Base-by-base conservation (phyloP, 2,329 filamentous ascomycete species). In the Hypoxylon sp. region DNA sequence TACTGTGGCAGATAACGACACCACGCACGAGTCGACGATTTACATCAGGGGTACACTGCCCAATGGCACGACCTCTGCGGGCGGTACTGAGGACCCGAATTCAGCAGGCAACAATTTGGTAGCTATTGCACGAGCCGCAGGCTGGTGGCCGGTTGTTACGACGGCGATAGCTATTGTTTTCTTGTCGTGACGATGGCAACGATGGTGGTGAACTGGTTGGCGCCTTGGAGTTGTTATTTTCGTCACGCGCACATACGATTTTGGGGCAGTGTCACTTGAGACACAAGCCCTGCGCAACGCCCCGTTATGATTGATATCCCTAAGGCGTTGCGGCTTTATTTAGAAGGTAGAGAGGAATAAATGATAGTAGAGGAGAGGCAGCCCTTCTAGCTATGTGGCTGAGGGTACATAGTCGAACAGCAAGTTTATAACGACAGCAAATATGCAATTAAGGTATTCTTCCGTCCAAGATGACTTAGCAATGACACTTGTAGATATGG, bases 41-140 rank as follows among this genome's bases (percentile, higher is more conserved):
- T 82, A 92, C 31, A 81, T 95, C 77, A 94, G 94, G 77, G 93
- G 93, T n/a, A 92, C 91, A 0, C 81, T 95, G 2, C 87, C 90
- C 31, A 91, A 92, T 72, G 89, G 88, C 54, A 92, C 90, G 0
- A 90, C 88, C 0, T 83, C 85, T 0, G 67, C 82, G 4, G 83
- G 82, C 11, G 85, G 83, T 27, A 80, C 77, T 13, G 83, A 83
- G 1, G 77, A 80, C 53, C 77, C 83, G 6, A 73, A 75, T 42
- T 78, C 71, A 20, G 81, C 79, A n/a, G 81, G 72, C 20, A 71
- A 68, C 2, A 75, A 79, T 31, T 68, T 82, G 68, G 72, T 70
- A 11, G 72, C 72, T 1, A 58, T 84, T 44, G 73, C 81, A 2
- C 76, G 83, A 65, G 72, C 80, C 0, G 77, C 81, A 3, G 86